Percentiles rank a stretch among this genome's conserved stretches.
Evolutionary conservation across 225 moss, liverwort and hornwort genomes (phyloP).

Genomic region (Climacium dendroides): DNA sequence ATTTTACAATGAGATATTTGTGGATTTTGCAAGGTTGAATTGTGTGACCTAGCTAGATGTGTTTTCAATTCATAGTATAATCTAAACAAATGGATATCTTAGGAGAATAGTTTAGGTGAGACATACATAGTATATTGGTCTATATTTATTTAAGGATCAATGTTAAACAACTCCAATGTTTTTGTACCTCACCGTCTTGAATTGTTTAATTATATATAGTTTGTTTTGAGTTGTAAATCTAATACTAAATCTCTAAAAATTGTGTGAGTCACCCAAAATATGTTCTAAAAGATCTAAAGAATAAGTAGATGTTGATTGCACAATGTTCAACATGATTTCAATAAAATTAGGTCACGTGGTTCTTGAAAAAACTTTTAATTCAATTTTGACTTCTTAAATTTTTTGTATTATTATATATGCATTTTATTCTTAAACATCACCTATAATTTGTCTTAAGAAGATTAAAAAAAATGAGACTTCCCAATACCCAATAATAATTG

Average conservation of each 20-base stretch:
- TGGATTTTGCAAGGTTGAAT: neutral
- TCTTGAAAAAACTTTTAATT: neutral
- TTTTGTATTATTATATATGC: neutral
- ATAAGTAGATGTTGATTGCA: neutral
- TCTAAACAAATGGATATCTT: neutral
- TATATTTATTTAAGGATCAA: neutral
- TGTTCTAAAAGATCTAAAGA: neutral
- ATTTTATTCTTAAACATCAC: neutral
- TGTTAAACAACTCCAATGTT: too few relatives aligned
- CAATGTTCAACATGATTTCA: neutral
- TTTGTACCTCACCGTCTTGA: too few relatives aligned
- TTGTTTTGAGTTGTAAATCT: neutral
- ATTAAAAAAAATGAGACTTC: neutral
- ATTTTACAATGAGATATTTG: neutral
- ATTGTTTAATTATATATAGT: neutral
- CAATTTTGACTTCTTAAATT: too few relatives aligned
- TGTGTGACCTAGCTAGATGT: neutral
- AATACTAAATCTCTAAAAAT: neutral
- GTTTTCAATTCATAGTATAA: neutral
- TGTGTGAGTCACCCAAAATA: neutral
- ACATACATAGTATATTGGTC: neutral
- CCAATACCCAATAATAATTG: accelerated
- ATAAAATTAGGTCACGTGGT: neutral
- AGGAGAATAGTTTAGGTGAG: neutral
- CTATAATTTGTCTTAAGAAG: neutral